These are phyloP conservation scores for Fragilaria radians DNA, from an alignment of 108 stramenopile genomes.

Conservation along the genomic window DNA sequence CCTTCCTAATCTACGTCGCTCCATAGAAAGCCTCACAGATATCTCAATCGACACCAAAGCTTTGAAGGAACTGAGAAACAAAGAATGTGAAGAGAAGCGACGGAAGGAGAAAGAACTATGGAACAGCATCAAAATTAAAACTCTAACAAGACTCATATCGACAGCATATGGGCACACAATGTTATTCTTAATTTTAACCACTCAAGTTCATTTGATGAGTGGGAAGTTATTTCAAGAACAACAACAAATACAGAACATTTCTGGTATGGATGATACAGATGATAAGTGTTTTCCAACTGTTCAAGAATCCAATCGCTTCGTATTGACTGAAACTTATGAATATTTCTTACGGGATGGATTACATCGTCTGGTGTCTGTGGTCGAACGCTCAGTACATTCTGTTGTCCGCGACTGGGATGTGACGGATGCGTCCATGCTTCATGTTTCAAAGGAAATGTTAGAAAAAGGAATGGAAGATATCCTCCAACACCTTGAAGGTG, in stretches of 20 bases:
- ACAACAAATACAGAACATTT: background rate
- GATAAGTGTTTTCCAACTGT: conserved; percentile 11
- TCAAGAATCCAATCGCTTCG: conserved; percentile 29
- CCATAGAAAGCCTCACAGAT: conserved; percentile 3
- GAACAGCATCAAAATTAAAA: conserved; percentile 33
- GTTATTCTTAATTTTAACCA: conserved; percentile 39
- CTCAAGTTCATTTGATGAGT: conserved; percentile 39
- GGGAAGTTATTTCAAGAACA: conserved; percentile 18
- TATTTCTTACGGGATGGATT: conserved; percentile 33
- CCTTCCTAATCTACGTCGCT: conserved; percentile 1
- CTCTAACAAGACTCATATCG: conserved; percentile 32
- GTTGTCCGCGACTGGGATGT: conserved; percentile 28
- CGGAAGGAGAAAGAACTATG: conserved; percentile 11
- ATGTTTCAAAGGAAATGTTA: conserved; percentile 8
- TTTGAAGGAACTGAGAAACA: conserved; percentile 16
- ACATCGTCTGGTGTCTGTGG: conserved; percentile 15
- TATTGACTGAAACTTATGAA: conserved; percentile 37
- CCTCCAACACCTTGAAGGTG: conserved; percentile 18
- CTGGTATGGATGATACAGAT: background rate
- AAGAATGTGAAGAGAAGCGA: background rate
- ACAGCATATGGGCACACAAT: conserved; percentile 39
- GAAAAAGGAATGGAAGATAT: conserved; percentile 19
- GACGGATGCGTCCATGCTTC: conserved; percentile 10
- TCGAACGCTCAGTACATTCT: conserved; percentile 12
- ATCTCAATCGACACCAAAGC: background rate